Evolutionary conservation across 106 monocot species (phyloP), one percentile per base, ranked within the genome.

Genomic region (Dioscorea alata): DNA sequence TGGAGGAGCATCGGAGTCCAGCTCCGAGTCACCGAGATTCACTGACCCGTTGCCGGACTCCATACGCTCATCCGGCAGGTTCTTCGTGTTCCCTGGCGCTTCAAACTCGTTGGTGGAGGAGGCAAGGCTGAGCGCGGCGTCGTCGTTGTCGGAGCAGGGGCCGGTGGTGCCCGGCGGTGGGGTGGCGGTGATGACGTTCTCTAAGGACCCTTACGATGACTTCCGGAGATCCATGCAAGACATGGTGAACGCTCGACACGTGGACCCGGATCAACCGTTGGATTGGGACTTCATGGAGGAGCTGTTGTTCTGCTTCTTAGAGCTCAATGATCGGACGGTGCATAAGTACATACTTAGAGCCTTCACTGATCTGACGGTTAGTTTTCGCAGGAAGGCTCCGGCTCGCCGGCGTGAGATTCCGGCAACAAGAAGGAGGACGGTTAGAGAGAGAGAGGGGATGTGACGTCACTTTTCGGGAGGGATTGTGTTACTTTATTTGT

Each of bases 211-310:
- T 0, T 86, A 78, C 61, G 75, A 80, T 42, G 90, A 90, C 49
- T 86, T 90, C 73, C 62, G 72, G 34, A 63, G 70, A 35, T 90
- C 90, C 8, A 90, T 90, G 86, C 53, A 74, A 69, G 77, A 73
- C 13, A 90, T 90, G 80, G 72, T 90, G 61, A 74, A 83, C 23
- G 65, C 74, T 9, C 63, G 78, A 4, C 80, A 78, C 20, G 32
- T 48, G 18, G 70, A 50, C 0, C 12, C 21, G 0, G 12, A 19
- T 23, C 58, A 71, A 65, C 63, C 81, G 49, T 60, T 92, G 82
- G 97, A 97, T 62, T 97, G 92, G 97, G 92, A 92, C 23, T 92
- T 89, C 75, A 79, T 89, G 87, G 83, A 83, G 72, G 92, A 92
- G 74, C 76, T 97, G 2, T 75, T 97, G 28, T 71, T 89, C 49